Percentiles rank a stretch among this genome's conserved stretches.
phyloP scores from a whole-genome alignment of 768 basidiomycete species.

The Daedaleopsis sinensis region DNA sequence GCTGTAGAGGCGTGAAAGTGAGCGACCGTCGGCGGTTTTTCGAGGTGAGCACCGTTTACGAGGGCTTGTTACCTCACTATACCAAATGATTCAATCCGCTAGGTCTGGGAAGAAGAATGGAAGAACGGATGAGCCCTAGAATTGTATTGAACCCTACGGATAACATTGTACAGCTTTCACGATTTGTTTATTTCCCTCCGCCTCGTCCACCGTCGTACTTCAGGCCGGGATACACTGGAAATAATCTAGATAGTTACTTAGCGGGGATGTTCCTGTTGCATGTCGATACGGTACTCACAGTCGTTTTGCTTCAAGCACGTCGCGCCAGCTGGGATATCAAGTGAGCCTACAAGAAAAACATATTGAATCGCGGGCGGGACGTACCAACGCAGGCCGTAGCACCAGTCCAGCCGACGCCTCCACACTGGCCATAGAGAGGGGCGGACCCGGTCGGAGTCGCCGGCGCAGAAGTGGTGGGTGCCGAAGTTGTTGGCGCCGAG shows the following conservation, averaged over 20 bases:
- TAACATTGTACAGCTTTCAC: too few species aligned
- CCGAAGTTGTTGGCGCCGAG: slow-evolving; percentile 25
- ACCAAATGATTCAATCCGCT: not conserved
- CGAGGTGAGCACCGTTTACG: slow-evolving; percentile 43
- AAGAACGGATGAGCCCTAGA: slow-evolving; percentile 13
- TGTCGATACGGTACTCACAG: slow-evolving; percentile 36
- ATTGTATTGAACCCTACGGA: not conserved
- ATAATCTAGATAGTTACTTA: slow-evolving; percentile 36
- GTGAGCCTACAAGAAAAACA: not conserved
- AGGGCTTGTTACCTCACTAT: not conserved
- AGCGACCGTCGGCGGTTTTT: slow-evolving; percentile 67
- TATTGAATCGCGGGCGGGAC: not conserved
- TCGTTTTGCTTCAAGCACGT: slow-evolving; percentile 41
- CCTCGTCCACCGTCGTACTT: not conserved
- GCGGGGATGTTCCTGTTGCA: not conserved
- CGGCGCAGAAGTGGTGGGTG: slow-evolving; percentile 28
- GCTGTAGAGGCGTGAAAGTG: slow-evolving; percentile 64
- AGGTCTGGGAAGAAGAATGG: slow-evolving; percentile 37
- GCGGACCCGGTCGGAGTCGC: slow-evolving; percentile 24
- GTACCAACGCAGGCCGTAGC: slow-evolving; percentile 38
- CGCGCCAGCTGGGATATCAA: slow-evolving; percentile 17
- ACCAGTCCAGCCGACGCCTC: slow-evolving; percentile 48
- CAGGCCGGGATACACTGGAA: slow-evolving; percentile 45
- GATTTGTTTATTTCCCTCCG: not conserved
- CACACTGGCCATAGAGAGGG: slow-evolving; percentile 46